Base-by-base conservation (phyloP, 306 rosid species). In the Sicyos baderoa region DNA sequence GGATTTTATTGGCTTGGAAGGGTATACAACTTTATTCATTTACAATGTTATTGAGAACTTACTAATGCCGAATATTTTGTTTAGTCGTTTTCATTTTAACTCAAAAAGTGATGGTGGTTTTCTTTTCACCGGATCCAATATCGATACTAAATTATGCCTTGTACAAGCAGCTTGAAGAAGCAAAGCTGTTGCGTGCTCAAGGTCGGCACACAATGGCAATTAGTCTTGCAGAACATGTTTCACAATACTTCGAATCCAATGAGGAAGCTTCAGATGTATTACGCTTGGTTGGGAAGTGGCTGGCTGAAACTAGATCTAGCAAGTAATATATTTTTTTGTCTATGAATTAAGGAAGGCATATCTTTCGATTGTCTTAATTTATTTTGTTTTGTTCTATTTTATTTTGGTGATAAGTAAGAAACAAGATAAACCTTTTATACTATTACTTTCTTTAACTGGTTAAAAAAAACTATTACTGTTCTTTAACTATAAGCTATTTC, bases 301-400 rank as follows among this genome's bases (percentile, higher is more conserved):
- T 92, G 77, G 97, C 97, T 50, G 97, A 92, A 84, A 87, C 92
- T 75, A 86, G 97, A 89, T 87, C 96, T 76, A 89, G 97, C 97
- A 92, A 83, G 97, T 89, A 80, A 81, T 14, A 22, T 65, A 66
- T 74, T 76, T 78, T 74, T 76, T 78, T 61, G 59, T 42, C 49
- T 29, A 44, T 61, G 32, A 44, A 75, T 71, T 72, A 44, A 60
- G 61, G 1, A 32, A 72, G 23, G 59, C 51, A n/a, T 54, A 72
- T 55, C 79, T 25, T 57, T 59, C 40, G 14, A 70, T 22, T 52
- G 27, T 51, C 18, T 42, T 9, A 40, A 35, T 27, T 23, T 58
- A 23, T 58, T 49, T 49, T 49, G 18, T 5, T 14, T 49, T 16
- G 8, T 48, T 48, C 13, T 44, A 10, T 66, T 42, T 44, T 47